phyloP scores from a whole-genome alignment of 2,329 filamentous ascomycete genomes.

The Trichoderma sp. region DNA sequence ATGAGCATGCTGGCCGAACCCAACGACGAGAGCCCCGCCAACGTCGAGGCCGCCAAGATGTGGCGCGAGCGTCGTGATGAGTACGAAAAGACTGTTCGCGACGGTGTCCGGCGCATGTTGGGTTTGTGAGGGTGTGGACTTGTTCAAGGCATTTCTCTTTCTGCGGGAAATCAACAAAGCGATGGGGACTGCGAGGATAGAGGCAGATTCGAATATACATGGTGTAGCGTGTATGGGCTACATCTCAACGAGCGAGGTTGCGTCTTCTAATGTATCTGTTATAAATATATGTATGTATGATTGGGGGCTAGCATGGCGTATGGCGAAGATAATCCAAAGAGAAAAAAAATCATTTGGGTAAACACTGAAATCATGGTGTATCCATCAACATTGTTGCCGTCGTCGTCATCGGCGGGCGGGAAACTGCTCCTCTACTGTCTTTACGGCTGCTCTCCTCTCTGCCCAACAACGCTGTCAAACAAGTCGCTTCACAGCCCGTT shows the following conservation, averaged over 20 bases:
- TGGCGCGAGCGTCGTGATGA: conserved; percentile 81
- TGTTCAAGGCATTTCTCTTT: background rate
- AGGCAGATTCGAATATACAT: background rate
- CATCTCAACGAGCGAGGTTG: background rate
- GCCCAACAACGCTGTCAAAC: background rate
- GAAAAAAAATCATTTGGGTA: background rate
- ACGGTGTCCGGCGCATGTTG: conserved; percentile 74
- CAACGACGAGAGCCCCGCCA: conserved; percentile 94
- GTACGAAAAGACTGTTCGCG: conserved; percentile 82
- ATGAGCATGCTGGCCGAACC: conserved; percentile 99
- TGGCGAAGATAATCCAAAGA: conserved; percentile 7
- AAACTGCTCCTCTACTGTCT: background rate
- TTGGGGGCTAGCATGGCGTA: conserved; percentile 20
- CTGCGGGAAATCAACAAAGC: background rate
- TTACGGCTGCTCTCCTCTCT: background rate
- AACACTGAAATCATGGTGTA: background rate
- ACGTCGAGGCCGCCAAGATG: conserved; percentile 94
- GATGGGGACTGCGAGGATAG: too few relatives aligned
- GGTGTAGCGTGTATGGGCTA: conserved; percentile 3
- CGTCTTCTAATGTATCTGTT: background rate
- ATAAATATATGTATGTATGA: conserved; percentile 6
- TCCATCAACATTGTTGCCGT: conserved; percentile 7
- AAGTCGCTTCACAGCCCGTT: conserved; percentile 54
- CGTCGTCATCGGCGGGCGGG: background rate
- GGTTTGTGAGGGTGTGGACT: conserved; percentile 54